Percentiles rank a stretch among this genome's conserved stretches.
These are phyloP conservation scores for Ceriops zippeliana DNA, from an alignment of 345 rosid genomes.

Conservation along the genomic window DNA sequence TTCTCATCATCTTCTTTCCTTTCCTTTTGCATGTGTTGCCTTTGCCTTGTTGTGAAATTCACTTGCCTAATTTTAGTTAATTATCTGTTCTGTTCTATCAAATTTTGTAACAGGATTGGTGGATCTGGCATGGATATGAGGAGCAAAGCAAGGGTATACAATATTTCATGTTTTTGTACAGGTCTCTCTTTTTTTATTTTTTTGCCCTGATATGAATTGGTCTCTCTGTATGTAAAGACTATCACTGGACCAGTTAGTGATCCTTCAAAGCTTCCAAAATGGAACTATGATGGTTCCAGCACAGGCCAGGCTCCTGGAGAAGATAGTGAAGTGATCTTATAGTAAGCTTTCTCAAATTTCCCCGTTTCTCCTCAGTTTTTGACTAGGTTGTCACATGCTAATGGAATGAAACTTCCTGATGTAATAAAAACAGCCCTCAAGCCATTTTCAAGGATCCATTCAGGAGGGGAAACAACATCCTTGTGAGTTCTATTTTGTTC, in stretches of 20 bases:
- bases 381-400: not conserved
- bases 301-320: slow-evolving; percentile 89
- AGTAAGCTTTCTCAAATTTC: slow-evolving; percentile 36
- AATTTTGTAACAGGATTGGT: slow-evolving; percentile 29
- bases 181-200: not conserved
- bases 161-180: not conserved
- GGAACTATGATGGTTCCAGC: slow-evolving; percentile 78
- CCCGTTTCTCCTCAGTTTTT: not conserved
- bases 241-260: slow-evolving; percentile 26
- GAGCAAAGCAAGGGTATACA: slow-evolving; percentile 30
- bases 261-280: slow-evolving; percentile 30
- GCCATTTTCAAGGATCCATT: slow-evolving; percentile 93
- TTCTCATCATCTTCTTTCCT: no score
- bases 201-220: not conserved
- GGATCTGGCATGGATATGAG: slow-evolving; percentile 35
- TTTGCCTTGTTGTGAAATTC: no score
- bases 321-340: slow-evolving; percentile 91
- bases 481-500: slow-evolving; percentile 42
- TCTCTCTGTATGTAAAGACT: slow-evolving; percentile 8
- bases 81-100: not conserved
- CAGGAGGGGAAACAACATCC: slow-evolving; percentile 80
- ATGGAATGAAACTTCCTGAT: not conserved
- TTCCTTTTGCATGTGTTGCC: no score
- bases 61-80: not conserved
- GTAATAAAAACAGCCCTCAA: slow-evolving; percentile 65